These are phyloP conservation scores for Chytridium lagenaria DNA, from an alignment of 371 early-diverging fungal genomes.

Conservation along the genomic window DNA sequence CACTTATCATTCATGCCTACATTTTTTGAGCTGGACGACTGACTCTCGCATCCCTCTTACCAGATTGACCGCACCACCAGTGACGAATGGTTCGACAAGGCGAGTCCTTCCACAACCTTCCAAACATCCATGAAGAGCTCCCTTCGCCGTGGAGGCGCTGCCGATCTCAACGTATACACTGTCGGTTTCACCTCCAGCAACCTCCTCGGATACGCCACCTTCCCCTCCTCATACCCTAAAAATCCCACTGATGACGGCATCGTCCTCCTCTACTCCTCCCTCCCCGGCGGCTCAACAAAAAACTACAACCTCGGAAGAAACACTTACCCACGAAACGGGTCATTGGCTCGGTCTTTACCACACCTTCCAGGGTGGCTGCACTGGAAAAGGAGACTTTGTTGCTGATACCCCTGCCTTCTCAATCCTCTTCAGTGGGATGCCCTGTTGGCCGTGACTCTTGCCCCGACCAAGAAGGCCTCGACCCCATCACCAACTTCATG, in stretches of 20 bases:
- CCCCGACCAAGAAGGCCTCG: conserved; percentile 3
- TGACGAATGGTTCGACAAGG: conserved; percentile 14
- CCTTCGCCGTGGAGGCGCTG: conserved; percentile 12
- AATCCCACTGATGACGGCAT: conserved; percentile 33
- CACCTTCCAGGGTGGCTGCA: conserved; percentile 35
- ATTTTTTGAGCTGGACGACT: background rate
- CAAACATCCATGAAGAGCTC: conserved; percentile 17
- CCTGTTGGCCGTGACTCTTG: conserved; percentile 30
- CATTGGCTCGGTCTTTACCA: conserved; percentile 32
- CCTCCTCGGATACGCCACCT: conserved; percentile 32
- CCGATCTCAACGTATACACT: conserved; percentile 25
- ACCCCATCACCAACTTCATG: conserved; percentile 25
- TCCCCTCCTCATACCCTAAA: conserved; percentile 13
- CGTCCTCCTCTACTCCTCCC: conserved; percentile 14
- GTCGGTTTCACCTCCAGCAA: conserved; percentile 15
- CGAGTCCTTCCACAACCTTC: background rate
- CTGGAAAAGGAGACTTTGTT: conserved; percentile 21
- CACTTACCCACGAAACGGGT: conserved; percentile 30
- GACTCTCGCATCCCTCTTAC: background rate
- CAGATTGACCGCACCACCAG: conserved; percentile 2
- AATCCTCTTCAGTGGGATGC: conserved; percentile 20
- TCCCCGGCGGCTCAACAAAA: conserved; percentile 16
- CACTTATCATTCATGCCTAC: background rate
- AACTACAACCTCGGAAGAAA: conserved; percentile 23
- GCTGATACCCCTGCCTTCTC: conserved; percentile 29